Conservation (phyloP, 148 eudicot genomes). For the Silene latifolia region DNA sequence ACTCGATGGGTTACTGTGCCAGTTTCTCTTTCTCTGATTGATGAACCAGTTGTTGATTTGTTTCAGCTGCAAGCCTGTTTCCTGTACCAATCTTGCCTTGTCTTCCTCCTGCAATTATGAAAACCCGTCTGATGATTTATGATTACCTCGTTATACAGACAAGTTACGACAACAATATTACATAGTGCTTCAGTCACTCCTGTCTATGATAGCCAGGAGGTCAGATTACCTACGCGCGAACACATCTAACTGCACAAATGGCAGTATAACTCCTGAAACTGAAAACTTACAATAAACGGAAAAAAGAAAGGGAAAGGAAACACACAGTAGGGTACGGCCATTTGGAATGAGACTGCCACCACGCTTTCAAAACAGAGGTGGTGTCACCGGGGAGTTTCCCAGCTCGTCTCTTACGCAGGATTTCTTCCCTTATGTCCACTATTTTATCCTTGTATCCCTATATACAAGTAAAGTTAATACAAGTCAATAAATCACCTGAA, state of each 20-base stretch:
- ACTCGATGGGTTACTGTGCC: conserved; percentile 87
- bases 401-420: conserved; percentile 87
- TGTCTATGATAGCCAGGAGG: too few species aligned
- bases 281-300: too few species aligned
- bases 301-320: neutral
- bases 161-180: neutral
- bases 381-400: conserved; percentile 97
- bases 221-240: too few species aligned
- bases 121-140: neutral
- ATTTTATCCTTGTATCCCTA: conserved; percentile 95
- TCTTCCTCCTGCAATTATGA: conserved; percentile 69
- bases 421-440: conserved; percentile 89
- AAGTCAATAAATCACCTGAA: conserved; percentile 4
- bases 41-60: conserved; percentile 98
- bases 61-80: conserved; percentile 86
- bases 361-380: conserved; percentile 81
- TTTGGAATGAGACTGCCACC: conserved; percentile 97
- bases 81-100: conserved; percentile 88
- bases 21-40: conserved; percentile 90
- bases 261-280: too few species aligned
- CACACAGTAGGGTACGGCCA: conserved; percentile 98
- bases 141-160: neutral
- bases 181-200: neutral
- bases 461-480: conserved; percentile 11
- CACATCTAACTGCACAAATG: too few species aligned